Percentiles rank a stretch among this genome's conserved stretches.
phyloP scores from a whole-genome alignment of 257 asterid species.

The Capsicum baccatum region DNA sequence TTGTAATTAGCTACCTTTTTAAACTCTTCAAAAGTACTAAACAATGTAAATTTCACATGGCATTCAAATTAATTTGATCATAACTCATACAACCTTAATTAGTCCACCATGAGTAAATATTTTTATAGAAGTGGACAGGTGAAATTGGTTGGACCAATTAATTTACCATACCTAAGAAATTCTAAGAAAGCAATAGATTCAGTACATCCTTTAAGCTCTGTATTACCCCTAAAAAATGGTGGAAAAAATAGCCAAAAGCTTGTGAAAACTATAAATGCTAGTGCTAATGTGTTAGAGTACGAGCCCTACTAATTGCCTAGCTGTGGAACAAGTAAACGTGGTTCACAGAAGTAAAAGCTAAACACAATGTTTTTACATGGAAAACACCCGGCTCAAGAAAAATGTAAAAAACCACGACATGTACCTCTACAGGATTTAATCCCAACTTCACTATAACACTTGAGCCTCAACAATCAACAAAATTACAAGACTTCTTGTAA shows the following conservation, averaged over 20 bases:
- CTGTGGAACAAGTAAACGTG: no score
- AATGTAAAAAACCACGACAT: no score
- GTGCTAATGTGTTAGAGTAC: conserved; percentile 28
- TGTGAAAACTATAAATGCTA: conserved; percentile 46
- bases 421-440: no score
- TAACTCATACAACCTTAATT: not conserved
- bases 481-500: no score
- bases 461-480: no score
- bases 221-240: conserved; percentile 48
- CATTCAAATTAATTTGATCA: not conserved
- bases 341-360: no score
- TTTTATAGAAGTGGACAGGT: conserved; percentile 49
- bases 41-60: not conserved
- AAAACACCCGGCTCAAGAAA: no score
- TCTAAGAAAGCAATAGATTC: conserved; percentile 61
- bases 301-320: no score
- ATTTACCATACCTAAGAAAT: conserved; percentile 44
- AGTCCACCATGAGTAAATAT: not conserved
- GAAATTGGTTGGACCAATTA: conserved; percentile 49
- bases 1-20: not conserved
- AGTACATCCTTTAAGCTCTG: conserved; percentile 53
- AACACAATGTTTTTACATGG: no score
- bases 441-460: no score
- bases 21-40: not conserved
- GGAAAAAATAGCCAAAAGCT: conserved; percentile 66